Evolutionary conservation across 2,329 filamentous ascomycete species (phyloP).

Genomic region (Aspergillus fructus): DNA sequence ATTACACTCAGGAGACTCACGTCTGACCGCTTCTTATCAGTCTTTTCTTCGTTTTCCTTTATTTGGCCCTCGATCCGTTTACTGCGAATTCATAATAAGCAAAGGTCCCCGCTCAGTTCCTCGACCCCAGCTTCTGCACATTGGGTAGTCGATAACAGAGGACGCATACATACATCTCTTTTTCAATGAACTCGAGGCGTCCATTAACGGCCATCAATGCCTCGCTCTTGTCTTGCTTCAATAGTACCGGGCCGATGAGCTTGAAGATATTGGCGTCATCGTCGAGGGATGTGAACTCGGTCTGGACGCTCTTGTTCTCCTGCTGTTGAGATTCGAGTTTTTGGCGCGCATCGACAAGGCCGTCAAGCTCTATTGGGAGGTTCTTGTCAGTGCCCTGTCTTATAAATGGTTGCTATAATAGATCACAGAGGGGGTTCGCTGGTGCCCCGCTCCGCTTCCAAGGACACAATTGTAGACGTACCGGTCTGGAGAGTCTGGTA

Average conservation of each 20-base stretch:
- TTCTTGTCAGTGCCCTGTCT: background rate
- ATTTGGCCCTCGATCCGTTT: conserved; percentile 68
- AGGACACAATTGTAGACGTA: conserved; percentile 35
- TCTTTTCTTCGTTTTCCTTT: conserved; percentile 61
- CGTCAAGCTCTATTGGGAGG: conserved; percentile 68
- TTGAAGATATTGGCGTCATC: conserved; percentile 93
- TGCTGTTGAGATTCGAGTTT: conserved; percentile 90
- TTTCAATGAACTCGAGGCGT: conserved; percentile 85
- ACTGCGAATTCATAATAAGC: conserved; percentile 38
- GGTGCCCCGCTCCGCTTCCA: background rate
- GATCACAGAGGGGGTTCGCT: background rate
- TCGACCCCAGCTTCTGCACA: background rate
- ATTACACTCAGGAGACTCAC: conserved; percentile 39
- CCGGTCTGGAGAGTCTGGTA: conserved; percentile 85
- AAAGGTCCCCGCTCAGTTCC: background rate
- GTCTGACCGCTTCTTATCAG: conserved; percentile 65
- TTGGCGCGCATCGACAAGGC: conserved; percentile 74
- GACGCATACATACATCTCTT: conserved; percentile 72
- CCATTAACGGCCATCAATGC: conserved; percentile 89
- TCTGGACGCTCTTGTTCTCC: conserved; percentile 85
- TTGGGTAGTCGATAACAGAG: background rate
- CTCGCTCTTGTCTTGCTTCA: conserved; percentile 93
- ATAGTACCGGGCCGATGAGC: conserved; percentile 82
- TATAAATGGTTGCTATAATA: background rate
- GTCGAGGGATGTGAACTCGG: conserved; percentile 79